A percentile compares a stretch with the other conserved stretches of the same genome.
Evolutionary conservation across 306 rosid genomes (phyloP).

Genomic region (Quercus variabilis): DNA sequence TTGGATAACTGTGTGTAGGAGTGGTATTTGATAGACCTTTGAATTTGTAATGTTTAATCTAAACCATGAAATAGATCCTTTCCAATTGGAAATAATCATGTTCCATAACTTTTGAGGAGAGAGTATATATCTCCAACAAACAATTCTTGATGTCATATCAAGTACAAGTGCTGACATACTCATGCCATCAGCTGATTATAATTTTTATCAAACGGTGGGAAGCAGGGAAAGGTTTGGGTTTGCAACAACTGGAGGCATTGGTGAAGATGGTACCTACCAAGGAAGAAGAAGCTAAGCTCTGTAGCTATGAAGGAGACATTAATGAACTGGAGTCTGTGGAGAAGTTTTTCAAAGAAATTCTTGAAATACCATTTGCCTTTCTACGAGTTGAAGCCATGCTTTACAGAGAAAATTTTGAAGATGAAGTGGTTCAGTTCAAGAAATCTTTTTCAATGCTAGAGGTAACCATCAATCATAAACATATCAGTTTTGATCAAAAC

Average conservation of each 20-base stretch:
- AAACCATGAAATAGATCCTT: no score
- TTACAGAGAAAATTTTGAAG: constrained; percentile 83
- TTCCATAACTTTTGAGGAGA: no score
- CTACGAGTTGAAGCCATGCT: constrained; percentile 82
- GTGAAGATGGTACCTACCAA: constrained; percentile 87
- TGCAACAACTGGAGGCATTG: constrained; percentile 85
- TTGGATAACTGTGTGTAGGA: no score
- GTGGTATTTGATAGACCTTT: no score
- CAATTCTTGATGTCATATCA: no score
- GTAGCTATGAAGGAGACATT: constrained; percentile 63
- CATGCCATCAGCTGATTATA: not conserved
- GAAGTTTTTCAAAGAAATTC: constrained; percentile 63
- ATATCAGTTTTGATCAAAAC: not conserved
- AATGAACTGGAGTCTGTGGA: constrained; percentile 87
- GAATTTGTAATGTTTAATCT: no score
- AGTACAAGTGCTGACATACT: no score
- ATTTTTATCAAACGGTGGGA: constrained; percentile 10
- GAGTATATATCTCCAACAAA: no score
- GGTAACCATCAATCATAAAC: constrained; percentile 40
- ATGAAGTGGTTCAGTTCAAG: constrained; percentile 78
- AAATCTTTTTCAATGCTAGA: constrained; percentile 91
- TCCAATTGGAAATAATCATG: no score
- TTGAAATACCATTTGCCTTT: constrained; percentile 68
- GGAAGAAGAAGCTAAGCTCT: constrained; percentile 78
- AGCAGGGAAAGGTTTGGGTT: constrained; percentile 67